Evolutionary conservation across 2,329 filamentous ascomycete genomes (phyloP).

Genomic region (Colletotrichum trifolii): DNA sequence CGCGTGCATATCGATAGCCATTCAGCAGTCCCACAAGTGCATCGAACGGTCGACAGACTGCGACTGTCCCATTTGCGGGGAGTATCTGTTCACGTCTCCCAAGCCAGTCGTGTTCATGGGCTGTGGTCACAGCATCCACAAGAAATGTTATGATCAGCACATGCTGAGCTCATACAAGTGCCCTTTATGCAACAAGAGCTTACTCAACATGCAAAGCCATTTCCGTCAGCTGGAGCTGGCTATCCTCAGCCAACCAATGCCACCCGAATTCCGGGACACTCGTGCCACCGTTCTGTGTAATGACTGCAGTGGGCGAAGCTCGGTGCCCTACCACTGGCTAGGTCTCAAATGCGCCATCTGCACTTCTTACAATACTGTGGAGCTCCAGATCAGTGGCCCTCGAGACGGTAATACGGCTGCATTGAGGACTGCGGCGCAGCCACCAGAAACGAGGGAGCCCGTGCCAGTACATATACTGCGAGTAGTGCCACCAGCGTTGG

Average conservation of each 20-base stretch:
- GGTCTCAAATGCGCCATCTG: constrained; percentile 88
- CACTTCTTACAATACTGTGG: constrained; percentile 75
- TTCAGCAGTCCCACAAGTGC: constrained; percentile 87
- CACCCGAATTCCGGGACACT: constrained; percentile 81
- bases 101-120: constrained; percentile 91
- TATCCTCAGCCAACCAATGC: constrained; percentile 93
- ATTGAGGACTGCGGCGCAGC: not conserved
- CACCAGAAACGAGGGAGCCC: not conserved
- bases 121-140: constrained; percentile 96
- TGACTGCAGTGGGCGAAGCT: constrained; percentile 89
- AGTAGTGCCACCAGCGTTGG: not conserved
- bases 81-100: constrained; percentile 95
- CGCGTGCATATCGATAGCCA: constrained; percentile 91
- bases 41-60: constrained; percentile 95
- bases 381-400: constrained; percentile 69
- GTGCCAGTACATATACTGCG: not conserved
- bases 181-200: constrained; percentile 94
- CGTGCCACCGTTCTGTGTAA: constrained; percentile 91
- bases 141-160: constrained; percentile 87
- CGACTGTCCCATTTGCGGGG: constrained; percentile 95
- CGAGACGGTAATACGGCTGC: constrained; percentile 3
- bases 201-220: constrained; percentile 96
- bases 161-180: constrained; percentile 94
- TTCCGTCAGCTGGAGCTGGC: constrained; percentile 91
- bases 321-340: constrained; percentile 92